Conservation (phyloP, 495 filamentous ascomycete genomes). For the Daldinia caldariorum region DNA sequence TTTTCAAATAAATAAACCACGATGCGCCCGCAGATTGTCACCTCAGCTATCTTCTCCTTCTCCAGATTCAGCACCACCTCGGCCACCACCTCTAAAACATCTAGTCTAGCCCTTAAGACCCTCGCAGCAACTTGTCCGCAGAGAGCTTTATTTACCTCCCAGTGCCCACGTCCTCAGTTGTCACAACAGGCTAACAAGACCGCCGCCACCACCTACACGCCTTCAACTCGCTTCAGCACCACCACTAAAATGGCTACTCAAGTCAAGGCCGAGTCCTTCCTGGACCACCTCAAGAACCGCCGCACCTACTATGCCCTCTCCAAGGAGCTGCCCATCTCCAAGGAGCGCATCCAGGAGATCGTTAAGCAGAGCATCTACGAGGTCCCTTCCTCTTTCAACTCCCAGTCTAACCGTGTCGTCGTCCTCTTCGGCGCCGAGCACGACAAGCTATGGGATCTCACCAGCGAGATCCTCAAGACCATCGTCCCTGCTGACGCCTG, state of each 20-base stretch:
- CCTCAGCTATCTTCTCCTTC: slow-evolving; percentile 43
- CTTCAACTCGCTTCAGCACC: slow-evolving; percentile 30
- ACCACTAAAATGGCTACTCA: slow-evolving; percentile 42
- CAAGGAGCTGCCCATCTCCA: slow-evolving; percentile 63
- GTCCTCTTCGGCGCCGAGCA: slow-evolving; percentile 71
- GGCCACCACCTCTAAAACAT: slow-evolving; percentile 20
- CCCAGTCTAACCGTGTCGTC: slow-evolving; percentile 68
- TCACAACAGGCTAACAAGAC: slow-evolving; percentile 30
- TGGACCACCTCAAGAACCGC: slow-evolving; percentile 64
- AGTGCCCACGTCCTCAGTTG: slow-evolving; percentile 13
- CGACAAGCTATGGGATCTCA: slow-evolving; percentile 71
- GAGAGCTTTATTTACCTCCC: slow-evolving; percentile 38
- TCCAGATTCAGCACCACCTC: slow-evolving; percentile 40
- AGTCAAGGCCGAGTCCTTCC: slow-evolving; percentile 53
- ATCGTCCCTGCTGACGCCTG: slow-evolving; percentile 66
- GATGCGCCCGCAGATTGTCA: slow-evolving; percentile 45
- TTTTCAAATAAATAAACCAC: slow-evolving; percentile 41
- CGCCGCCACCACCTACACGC: slow-evolving; percentile 14
- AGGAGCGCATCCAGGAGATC: slow-evolving; percentile 65
- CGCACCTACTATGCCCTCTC: slow-evolving; percentile 68
- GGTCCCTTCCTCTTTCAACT: slow-evolving; percentile 72
- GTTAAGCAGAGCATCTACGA: slow-evolving; percentile 63
- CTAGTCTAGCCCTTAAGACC: slow-evolving; percentile 21
- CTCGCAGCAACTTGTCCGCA: slow-evolving; percentile 26
- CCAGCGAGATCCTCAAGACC: slow-evolving; percentile 61